phyloP scores from a whole-genome alignment of 176 grass and related monocot genomes.

The Triticum dicoccoides region DNA sequence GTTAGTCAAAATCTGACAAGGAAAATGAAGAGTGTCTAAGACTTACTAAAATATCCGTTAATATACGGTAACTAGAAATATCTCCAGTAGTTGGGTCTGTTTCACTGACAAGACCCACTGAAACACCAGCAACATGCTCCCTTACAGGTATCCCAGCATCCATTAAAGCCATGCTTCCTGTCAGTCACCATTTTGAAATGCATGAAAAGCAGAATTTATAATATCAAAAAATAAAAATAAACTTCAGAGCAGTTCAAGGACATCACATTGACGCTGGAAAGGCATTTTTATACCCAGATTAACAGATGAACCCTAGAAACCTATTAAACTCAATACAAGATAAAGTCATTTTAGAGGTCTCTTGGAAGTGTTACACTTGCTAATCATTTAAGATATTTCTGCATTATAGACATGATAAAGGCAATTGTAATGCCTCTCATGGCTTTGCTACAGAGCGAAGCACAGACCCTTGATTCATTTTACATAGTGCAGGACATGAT shows the following conservation, averaged over 20 bases:
- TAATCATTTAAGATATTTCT: not conserved
- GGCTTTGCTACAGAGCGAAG: not conserved
- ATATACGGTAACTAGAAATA: constrained; percentile 76
- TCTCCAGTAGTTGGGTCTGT: constrained; percentile 62
- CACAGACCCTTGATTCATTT: not conserved
- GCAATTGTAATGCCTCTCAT: not conserved
- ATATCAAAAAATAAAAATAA: not conserved
- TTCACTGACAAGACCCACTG: constrained; percentile 90
- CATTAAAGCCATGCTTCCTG: constrained; percentile 98
- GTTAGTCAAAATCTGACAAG: not conserved
- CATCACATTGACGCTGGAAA: not conserved
- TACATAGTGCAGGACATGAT: constrained; percentile 21
- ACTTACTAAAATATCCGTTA: constrained; percentile 94
- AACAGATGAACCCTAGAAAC: not conserved
- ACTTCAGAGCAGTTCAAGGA: not conserved
- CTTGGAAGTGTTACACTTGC: constrained; percentile 5
- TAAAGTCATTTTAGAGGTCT: constrained; percentile 8
- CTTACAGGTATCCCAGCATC: constrained; percentile 98
- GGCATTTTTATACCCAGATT: not conserved
- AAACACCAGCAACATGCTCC: constrained; percentile 99
- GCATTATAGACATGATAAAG: not conserved
- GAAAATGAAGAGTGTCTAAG: constrained; percentile 6
- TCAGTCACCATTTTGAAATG: constrained; percentile 6
- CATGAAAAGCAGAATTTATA: constrained; percentile 9
- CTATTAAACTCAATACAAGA: not conserved